Base-by-base conservation (phyloP, 345 rosid genomes). In the Gossypium anomalum region DNA sequence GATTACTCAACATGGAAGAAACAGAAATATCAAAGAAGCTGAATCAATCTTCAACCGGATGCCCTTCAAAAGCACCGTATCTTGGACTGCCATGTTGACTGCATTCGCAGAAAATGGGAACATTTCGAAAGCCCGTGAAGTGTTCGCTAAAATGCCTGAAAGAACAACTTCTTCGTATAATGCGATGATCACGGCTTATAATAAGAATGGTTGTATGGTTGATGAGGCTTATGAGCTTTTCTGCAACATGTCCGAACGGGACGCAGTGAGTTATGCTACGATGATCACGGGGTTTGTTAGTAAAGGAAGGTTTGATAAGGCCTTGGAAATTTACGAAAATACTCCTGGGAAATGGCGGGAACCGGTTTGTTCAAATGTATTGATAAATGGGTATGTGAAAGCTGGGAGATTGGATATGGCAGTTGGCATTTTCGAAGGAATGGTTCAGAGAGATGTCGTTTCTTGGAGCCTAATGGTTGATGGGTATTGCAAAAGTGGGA, bases 71-170 rank as follows among this genome's bases (percentile, higher is more conserved):
- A 90, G 16, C 63, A 73, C 86, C 7, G 82, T 92, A 38, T 86
- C 96, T 25, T 86, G 93, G 87, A 92, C 93, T n/a, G 93, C 93
- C 22, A 88, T 92, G 91, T 83, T 92, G 57, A 83, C 97, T 0
- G 97, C 83, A 0, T 89, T 83, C 2, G 87, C 89, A 0, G 82
- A 82, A 52, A 90, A 90, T 25, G 90, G 94, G 51, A 82, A 83
- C 20, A 80, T 90, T 57, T 71, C 47, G 45, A 81, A 81, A 73
- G 93, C 97, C 34, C 78, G 82, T 62, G 52, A 86, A 44, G n/a
- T 89, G 85, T 90, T 93, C 58, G 91, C 84, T 51, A 83, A 87
- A 85, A 93, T 93, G 91, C 93, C 92, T 61, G 83, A 78, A 0
- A 87, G 90, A 82, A 90, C 57, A 25, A 81, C 80, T 3, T 80